A percentile compares a stretch with the other conserved stretches of the same genome.
These are phyloP conservation scores for Hyphodiscus hymeniophilus DNA, from an alignment of 495 filamentous ascomycete genomes.

Conservation along the genomic window DNA sequence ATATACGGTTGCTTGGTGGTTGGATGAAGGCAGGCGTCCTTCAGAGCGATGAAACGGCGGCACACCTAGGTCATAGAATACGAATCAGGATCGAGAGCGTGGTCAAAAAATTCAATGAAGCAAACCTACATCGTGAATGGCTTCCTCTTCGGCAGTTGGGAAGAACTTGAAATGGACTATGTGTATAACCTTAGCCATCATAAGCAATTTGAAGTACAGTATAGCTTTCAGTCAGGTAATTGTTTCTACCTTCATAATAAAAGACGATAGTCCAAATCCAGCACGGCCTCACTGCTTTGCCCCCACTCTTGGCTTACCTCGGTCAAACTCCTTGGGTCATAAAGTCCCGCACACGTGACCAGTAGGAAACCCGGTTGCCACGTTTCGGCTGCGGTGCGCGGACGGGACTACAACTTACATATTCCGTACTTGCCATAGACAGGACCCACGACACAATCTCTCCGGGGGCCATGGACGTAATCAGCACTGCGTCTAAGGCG, in stretches of 20 bases:
- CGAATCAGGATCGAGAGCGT: no score
- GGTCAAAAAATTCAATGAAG: not conserved
- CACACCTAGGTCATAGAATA: slow-evolving; percentile 7
- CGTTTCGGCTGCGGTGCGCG: no score
- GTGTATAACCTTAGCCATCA: not conserved
- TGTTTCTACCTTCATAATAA: not conserved
- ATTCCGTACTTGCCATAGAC: not conserved
- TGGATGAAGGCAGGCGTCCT: slow-evolving; percentile 38
- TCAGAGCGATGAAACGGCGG: slow-evolving; percentile 22
- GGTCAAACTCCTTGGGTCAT: no score
- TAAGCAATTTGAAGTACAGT: not conserved
- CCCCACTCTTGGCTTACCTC: no score
- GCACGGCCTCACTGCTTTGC: no score
- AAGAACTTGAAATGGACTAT: not conserved
- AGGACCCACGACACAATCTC: not conserved
- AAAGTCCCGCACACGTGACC: no score
- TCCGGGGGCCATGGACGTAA: not conserved
- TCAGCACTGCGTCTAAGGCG: not conserved
- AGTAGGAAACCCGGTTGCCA: no score
- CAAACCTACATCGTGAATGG: not conserved
- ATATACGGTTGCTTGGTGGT: slow-evolving; percentile 46
- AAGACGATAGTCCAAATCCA: no score
- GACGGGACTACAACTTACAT: not conserved
- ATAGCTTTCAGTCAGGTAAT: not conserved
- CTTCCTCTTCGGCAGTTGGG: not conserved